Evolutionary conservation across 169 alveolate species (phyloP).

Genomic region (Plasmodium relictum): DNA sequence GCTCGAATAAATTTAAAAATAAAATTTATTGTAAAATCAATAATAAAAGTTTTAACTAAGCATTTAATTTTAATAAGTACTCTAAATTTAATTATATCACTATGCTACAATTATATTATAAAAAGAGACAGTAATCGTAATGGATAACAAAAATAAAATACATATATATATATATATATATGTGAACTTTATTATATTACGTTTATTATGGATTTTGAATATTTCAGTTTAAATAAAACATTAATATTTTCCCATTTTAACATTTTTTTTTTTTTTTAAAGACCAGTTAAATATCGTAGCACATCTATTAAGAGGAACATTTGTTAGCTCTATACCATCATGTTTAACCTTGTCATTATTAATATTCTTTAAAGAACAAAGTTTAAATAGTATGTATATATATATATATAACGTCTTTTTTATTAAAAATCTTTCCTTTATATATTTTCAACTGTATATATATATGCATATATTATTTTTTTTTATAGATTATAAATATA

Average conservation of each 20-base stretch:
- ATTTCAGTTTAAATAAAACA: conserved; percentile 7
- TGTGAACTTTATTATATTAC: neutral
- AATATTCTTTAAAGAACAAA: conserved; percentile 66
- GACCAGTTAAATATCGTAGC: conserved; percentile 77
- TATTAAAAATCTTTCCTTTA: conserved; percentile 13
- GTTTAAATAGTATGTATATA: conserved; percentile 44
- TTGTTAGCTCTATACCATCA: conserved; percentile 76
- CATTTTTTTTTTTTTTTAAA: conserved; percentile 11
- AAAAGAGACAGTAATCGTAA: conserved; percentile 70
- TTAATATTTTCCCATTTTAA: conserved; percentile 17
- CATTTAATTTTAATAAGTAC: conserved; percentile 70
- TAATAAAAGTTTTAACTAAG: conserved; percentile 66
- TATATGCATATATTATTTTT: neutral
- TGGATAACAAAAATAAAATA: conserved; percentile 30
- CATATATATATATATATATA: conserved; percentile 1
- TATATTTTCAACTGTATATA: conserved; percentile 2
- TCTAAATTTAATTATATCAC: conserved; percentile 71
- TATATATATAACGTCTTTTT: conserved; percentile 6
- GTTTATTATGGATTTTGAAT: conserved; percentile 10
- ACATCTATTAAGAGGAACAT: conserved; percentile 71
- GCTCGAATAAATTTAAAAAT: conserved; percentile 74
- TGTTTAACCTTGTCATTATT: conserved; percentile 69
- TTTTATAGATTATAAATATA: conserved; percentile 49
- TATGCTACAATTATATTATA: conserved; percentile 61
- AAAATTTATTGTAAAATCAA: conserved; percentile 71